A percentile compares a stretch with the other conserved stretches of the same genome.
These are phyloP conservation scores for Pelomyxa schiedti DNA, from an alignment of 78 protist species.

Conservation along the genomic window DNA sequence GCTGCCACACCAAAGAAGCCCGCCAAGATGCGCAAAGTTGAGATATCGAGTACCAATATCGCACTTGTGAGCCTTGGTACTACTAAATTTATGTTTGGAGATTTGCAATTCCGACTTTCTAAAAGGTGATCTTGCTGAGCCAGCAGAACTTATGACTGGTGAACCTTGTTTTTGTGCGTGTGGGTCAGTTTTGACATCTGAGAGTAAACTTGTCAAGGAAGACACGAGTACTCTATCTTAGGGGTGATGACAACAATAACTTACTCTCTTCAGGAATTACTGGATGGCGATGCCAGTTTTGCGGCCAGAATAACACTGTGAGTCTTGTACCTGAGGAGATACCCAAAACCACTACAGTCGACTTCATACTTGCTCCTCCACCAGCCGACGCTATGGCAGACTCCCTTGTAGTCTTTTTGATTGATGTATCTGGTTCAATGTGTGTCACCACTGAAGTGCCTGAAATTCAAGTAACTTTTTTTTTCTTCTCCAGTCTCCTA, in stretches of 20 bases:
- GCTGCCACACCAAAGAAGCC: background rate
- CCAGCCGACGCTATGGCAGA: background rate
- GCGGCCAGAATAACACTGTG: conserved; percentile 16
- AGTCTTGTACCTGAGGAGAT: conserved; percentile 22
- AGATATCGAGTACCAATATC: background rate
- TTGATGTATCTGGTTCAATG: conserved; percentile 51
- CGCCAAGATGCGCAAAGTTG: background rate
- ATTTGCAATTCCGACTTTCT: too few species aligned
- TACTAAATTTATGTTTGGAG: too few species aligned
- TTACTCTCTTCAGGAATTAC: too few species aligned
- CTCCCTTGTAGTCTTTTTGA: conserved; percentile 29
- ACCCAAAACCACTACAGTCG: conserved; percentile 23
- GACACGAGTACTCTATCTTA: background rate
- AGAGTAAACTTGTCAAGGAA: background rate
- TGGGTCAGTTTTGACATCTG: background rate
- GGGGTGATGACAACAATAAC: background rate
- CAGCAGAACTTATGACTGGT: background rate
- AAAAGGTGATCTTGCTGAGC: background rate
- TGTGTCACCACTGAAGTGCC: conserved; percentile 24
- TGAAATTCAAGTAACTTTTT: conserved; percentile 3
- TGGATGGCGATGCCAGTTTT: conserved; percentile 51
- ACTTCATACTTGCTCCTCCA: conserved; percentile 42
- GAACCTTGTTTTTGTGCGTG: background rate
- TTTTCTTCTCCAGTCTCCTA: background rate
- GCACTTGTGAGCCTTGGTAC: background rate